Percentiles rank a stretch among this genome's conserved stretches.
These are phyloP conservation scores for Hortiboletus rubellus DNA, from an alignment of 1,284 basidiomycete genomes.

Conservation along the genomic window DNA sequence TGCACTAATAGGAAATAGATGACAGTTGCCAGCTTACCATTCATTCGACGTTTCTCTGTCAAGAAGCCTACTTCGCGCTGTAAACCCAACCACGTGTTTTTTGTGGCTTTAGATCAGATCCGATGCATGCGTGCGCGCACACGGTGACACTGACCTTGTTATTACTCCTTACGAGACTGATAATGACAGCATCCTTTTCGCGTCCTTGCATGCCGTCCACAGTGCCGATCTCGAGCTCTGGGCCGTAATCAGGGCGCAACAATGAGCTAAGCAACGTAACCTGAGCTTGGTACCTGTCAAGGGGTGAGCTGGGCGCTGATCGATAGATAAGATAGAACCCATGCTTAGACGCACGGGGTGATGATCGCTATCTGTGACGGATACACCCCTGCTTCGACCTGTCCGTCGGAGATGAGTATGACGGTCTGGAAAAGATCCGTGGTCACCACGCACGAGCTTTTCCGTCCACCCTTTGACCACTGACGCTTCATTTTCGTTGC, in stretches of 20 bases:
- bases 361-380: conserved; percentile 86
- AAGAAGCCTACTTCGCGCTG: conserved; percentile 90
- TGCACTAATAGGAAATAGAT: neutral
- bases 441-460: conserved; percentile 58
- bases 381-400: conserved; percentile 72
- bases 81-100: neutral
- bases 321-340: neutral
- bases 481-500: conserved; percentile 91
- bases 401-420: conserved; percentile 1
- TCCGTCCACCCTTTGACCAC: conserved; percentile 83
- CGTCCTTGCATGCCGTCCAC: conserved; percentile 95
- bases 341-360: conserved; percentile 61
- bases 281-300: conserved; percentile 81
- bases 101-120: neutral
- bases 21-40: conserved; percentile 52
- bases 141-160: conserved; percentile 49
- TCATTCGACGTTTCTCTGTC: conserved; percentile 86
- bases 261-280: conserved; percentile 77
- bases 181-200: conserved; percentile 87
- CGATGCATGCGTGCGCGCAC: conserved; percentile 32
- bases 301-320: conserved; percentile 1
- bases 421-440: neutral
- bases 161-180: conserved; percentile 88
- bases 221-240: conserved; percentile 82
- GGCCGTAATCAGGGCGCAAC: conserved; percentile 66